A percentile compares a stretch with the other conserved stretches of the same genome.
Conservation (phyloP, 495 filamentous ascomycete species). For the Trichoderma gamsii region DNA sequence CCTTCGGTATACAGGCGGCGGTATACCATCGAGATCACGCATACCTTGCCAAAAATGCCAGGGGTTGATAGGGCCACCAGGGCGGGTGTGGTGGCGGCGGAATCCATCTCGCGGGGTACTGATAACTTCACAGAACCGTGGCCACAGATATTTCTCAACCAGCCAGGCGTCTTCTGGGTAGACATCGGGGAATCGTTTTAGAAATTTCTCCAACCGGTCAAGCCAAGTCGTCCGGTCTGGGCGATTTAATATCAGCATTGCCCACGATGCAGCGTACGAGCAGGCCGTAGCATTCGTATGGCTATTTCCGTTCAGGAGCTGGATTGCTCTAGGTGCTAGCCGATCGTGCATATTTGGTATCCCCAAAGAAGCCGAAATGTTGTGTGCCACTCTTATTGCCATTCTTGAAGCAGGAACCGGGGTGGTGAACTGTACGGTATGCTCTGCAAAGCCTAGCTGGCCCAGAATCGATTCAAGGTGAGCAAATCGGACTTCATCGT, state of each 20-base stretch:
- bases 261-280: slow-evolving; percentile 73
- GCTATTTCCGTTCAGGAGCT: slow-evolving; percentile 33
- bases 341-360: slow-evolving; percentile 23
- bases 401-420: slow-evolving; percentile 58
- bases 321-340: slow-evolving; percentile 16
- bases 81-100: slow-evolving; percentile 1
- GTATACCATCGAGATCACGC: slow-evolving; percentile 53
- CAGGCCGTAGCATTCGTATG: slow-evolving; percentile 57
- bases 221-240: slow-evolving; percentile 34
- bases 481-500: slow-evolving; percentile 54
- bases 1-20: slow-evolving; percentile 48
- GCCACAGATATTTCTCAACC: slow-evolving; percentile 57
- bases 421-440: slow-evolving; percentile 52
- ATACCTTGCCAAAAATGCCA: slow-evolving; percentile 51
- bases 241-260: slow-evolving; percentile 57
- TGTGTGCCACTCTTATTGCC: slow-evolving; percentile 69
- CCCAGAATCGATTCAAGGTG: slow-evolving; percentile 55
- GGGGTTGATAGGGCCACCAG: slow-evolving; percentile 24
- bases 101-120: slow-evolving; percentile 20
- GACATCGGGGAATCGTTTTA: slow-evolving; percentile 61
- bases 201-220: slow-evolving; percentile 50
- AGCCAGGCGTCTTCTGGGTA: slow-evolving; percentile 64
- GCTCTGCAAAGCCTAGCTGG: slow-evolving; percentile 53
- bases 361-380: slow-evolving; percentile 56
- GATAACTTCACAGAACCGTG: slow-evolving; percentile 42